Evolutionary conservation across 1,139 yeast genomes (phyloP), one percentile per base, ranked within the genome.

Genomic region (Zhuliangozyma blackwelliae): DNA sequence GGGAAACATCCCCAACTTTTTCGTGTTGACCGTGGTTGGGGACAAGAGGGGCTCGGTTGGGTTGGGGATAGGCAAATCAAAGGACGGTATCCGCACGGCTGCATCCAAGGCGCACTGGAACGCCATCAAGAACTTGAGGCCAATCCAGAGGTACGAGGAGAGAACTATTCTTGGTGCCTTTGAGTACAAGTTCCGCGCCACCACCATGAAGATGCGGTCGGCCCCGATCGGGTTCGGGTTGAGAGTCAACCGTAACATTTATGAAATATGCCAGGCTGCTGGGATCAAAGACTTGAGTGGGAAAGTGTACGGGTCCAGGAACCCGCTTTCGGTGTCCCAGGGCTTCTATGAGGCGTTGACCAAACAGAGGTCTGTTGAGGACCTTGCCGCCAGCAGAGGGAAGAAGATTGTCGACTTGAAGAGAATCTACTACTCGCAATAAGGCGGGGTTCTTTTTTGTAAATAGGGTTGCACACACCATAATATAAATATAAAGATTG

Each of bases 191-290:
- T 88, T 69, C 63, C 96, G 89, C 54, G 95, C 97, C 26, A 94
- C 90, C 36, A 78, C 82, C 52, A 71, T 92, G 49, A 79, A 82
- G 52, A 67, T 92, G 49, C 78, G 90, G 54, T 79, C 96, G 4
- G 92, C 96, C 1, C 95, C 96, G 28, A 82, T 95, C 2, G 97
- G 97, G 49, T 86, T 87, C 48, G 99, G 99, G 26, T 74, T 92
- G 43, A 77, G 97, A 54, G 97, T 90, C 35, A 90, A 90, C 64
- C 95, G 88, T 50, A 79, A 83, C 59, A 82, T 92, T 48, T 88
- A 84, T 54, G 97, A 90, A 64, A 80, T 94, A 43, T 92, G 97
- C 61, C 88, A 85, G 57, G 83, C 92, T 45, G 96, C 94, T 3
- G 99, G 99, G 46, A 89, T 92, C 56, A 86, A 84, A 59, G 99